These are phyloP conservation scores for Chlamydomonas incerta DNA, from an alignment of 139 green algal genomes.

Conservation along the genomic window DNA sequence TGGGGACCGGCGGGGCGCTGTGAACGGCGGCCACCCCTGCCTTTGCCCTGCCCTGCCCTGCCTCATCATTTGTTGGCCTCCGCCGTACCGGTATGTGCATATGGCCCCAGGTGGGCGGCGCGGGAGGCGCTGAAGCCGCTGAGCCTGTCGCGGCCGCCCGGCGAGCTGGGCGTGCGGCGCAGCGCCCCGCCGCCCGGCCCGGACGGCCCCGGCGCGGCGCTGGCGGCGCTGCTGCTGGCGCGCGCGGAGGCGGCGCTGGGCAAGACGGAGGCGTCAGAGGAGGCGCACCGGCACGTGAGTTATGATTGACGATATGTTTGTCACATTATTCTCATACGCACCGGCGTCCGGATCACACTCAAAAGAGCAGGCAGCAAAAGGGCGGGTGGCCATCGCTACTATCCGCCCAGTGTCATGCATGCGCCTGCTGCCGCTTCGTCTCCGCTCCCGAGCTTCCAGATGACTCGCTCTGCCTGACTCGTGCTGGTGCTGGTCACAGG, in stretches of 20 bases:
- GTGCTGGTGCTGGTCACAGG: no score
- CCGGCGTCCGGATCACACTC: background rate
- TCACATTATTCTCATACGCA: background rate
- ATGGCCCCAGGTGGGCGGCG: constrained; percentile 47
- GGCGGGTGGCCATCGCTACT: background rate
- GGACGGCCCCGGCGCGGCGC: constrained; percentile 24
- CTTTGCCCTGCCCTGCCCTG: background rate
- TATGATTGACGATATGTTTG: background rate
- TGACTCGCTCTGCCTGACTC: background rate
- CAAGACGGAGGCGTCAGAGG: constrained; percentile 10
- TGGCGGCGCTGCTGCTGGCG: constrained; percentile 37
- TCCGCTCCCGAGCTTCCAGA: background rate
- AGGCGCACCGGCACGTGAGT: constrained; percentile 10
- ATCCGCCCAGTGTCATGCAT: no score
- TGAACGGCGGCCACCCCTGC: background rate
- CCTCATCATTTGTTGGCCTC: no score
- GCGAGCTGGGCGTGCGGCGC: background rate
- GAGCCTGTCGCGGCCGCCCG: constrained; percentile 10
- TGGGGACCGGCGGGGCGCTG: background rate
- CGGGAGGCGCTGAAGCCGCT: constrained; percentile 11
- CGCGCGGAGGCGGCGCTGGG: constrained; percentile 27
- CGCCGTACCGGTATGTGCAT: no score
- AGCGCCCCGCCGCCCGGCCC: background rate
- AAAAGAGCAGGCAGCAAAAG: background rate
- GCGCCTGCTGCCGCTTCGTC: background rate